These are phyloP conservation scores for Aegilops umbellulata DNA, from an alignment of 176 grass and related monocot species.

Conservation along the genomic window DNA sequence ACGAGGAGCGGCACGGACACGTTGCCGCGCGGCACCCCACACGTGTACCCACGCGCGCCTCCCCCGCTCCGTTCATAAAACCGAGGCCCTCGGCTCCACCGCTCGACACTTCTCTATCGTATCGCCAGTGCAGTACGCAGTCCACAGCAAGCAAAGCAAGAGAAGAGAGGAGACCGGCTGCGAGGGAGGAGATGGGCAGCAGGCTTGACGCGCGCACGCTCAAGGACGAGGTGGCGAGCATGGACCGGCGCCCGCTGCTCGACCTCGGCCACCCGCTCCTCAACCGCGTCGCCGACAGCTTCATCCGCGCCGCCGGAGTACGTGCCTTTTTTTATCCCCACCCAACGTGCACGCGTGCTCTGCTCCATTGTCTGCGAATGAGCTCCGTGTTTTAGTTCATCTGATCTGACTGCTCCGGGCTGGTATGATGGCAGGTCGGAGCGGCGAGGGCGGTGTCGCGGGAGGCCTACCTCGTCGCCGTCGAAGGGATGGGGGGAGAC, in stretches of 20 bases:
- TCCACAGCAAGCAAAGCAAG: neutral
- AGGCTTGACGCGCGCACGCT: conserved; percentile 58
- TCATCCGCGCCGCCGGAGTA: conserved; percentile 77
- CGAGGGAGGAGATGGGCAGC: conserved; percentile 22
- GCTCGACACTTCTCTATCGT: neutral
- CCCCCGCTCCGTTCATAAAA: neutral
- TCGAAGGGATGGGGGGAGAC: conserved; percentile 46
- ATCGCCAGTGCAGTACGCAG: too few species aligned
- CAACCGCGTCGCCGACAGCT: conserved; percentile 79
- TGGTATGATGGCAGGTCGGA: conserved; percentile 25
- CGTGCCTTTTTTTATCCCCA: neutral
- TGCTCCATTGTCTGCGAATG: neutral
- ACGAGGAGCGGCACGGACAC: neutral
- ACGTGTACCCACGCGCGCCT: neutral
- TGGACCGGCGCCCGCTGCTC: conserved; percentile 57
- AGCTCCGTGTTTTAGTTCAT: neutral
- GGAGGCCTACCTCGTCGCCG: conserved; percentile 74
- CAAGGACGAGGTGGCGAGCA: conserved; percentile 46
- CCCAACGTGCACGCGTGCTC: neutral
- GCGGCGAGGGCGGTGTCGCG: conserved; percentile 70
- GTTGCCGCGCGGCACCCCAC: neutral
- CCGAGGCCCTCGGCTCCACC: neutral
- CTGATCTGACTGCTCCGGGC: neutral
- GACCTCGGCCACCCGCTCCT: conserved; percentile 88
- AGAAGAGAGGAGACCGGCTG: neutral